These are phyloP conservation scores for Strobilomyces dryophilus DNA, from an alignment of 768 basidiomycete species.

Conservation along the genomic window DNA sequence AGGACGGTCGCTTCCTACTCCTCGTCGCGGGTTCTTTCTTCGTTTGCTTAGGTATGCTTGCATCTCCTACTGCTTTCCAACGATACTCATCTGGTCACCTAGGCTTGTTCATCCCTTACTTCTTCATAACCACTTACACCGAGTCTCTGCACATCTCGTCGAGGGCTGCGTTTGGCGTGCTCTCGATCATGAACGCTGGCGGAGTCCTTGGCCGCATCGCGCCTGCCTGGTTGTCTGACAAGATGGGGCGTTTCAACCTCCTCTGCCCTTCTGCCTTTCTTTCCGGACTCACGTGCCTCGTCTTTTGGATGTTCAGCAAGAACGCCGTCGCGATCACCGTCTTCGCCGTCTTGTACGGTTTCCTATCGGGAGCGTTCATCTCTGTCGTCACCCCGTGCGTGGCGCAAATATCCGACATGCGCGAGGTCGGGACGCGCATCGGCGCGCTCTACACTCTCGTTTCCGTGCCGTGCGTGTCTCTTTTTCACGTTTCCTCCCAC, in stretches of 20 bases:
- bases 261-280: conserved; percentile 60
- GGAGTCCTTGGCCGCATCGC: conserved; percentile 60
- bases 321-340: conserved; percentile 39
- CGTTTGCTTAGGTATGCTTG: conserved; percentile 53
- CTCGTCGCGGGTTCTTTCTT: conserved; percentile 52
- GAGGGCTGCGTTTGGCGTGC: conserved; percentile 46
- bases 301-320: conserved; percentile 51
- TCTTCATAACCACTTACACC: conserved; percentile 64
- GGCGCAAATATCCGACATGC: conserved; percentile 57
- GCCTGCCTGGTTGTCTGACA: conserved; percentile 62
- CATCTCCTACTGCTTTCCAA: not conserved
- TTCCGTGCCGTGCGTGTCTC: conserved; percentile 60
- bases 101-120: conserved; percentile 72
- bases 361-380: conserved; percentile 66
- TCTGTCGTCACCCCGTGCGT: conserved; percentile 66
- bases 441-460: conserved; percentile 63
- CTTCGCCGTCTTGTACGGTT: conserved; percentile 57
- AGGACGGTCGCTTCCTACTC: conserved; percentile 50
- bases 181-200: conserved; percentile 68
- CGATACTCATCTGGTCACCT: conserved; percentile 2
- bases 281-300: conserved; percentile 55
- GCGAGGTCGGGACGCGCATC: conserved; percentile 58
- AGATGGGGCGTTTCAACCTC: conserved; percentile 62
- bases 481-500: not conserved
- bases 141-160: conserved; percentile 36